phyloP scores from a whole-genome alignment of 805 yeast species.

The Clavispora asparagi region DNA sequence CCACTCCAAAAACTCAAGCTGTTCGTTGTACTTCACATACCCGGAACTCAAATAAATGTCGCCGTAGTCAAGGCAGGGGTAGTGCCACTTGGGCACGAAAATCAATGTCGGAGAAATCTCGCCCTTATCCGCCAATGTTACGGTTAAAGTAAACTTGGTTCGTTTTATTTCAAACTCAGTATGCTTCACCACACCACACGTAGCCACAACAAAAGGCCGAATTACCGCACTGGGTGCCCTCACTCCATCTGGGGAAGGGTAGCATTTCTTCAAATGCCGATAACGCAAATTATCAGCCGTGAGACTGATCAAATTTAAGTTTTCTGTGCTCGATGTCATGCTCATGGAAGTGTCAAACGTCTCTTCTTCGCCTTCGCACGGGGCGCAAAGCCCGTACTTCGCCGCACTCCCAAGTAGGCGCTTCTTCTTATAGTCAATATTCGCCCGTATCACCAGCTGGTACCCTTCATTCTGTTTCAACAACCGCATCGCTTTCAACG shows the following conservation, averaged over 20 bases:
- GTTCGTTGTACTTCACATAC: constrained; percentile 44
- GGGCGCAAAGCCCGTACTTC: constrained; percentile 4
- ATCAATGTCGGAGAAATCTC: constrained; percentile 47
- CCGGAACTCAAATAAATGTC: constrained; percentile 56
- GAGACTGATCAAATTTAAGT: constrained; percentile 8
- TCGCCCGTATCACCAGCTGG: constrained; percentile 6
- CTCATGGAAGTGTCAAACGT: constrained; percentile 3
- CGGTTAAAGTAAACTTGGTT: constrained; percentile 43
- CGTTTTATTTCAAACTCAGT: constrained; percentile 56
- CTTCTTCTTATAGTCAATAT: constrained; percentile 8
- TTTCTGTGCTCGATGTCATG: constrained; percentile 3
- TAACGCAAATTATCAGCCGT: constrained; percentile 12
- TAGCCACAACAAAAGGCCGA: constrained; percentile 69
- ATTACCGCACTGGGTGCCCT: constrained; percentile 71
- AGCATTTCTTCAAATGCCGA: constrained; percentile 29
- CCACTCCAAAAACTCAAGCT: constrained; percentile 65
- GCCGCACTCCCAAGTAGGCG: constrained; percentile 7
- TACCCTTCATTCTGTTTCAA: constrained; percentile 6
- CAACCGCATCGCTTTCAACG: constrained; percentile 7
- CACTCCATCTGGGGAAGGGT: constrained; percentile 53
- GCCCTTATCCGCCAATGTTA: constrained; percentile 22
- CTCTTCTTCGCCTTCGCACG: constrained; percentile 1
- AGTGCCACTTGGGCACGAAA: constrained; percentile 72
- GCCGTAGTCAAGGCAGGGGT: constrained; percentile 41
- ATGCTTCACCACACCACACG: constrained; percentile 51